These are phyloP conservation scores for Cladosporium sp. DNA, from an alignment of 2,329 filamentous ascomycete genomes.

Conservation along the genomic window DNA sequence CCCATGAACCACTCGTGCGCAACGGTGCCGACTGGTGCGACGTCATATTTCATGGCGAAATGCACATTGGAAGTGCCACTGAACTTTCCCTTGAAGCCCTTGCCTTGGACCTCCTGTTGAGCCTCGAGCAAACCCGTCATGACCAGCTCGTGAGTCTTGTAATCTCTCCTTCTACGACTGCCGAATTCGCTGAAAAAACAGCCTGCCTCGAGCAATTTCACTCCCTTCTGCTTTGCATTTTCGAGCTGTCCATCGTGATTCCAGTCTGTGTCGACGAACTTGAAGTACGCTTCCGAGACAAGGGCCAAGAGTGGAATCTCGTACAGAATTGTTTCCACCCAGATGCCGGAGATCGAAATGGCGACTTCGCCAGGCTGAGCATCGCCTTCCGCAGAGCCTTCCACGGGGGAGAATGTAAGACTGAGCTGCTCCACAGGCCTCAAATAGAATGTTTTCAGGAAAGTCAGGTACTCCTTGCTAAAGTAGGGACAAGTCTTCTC, in stretches of 20 bases:
- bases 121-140: slow-evolving; percentile 81
- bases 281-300: slow-evolving; percentile 95
- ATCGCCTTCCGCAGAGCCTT: slow-evolving; percentile 52
- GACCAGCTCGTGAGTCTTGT: slow-evolving; percentile 89
- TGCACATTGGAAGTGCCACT: slow-evolving; percentile 95
- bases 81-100: slow-evolving; percentile 66
- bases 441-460: slow-evolving; percentile 75
- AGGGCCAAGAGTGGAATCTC: slow-evolving; percentile 91
- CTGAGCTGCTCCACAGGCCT: slow-evolving; percentile 75
- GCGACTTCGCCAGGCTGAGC: slow-evolving; percentile 62
- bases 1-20: slow-evolving; percentile 99
- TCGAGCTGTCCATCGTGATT: slow-evolving; percentile 81
- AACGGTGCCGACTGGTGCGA: slow-evolving; percentile 80
- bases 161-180: slow-evolving; percentile 80
- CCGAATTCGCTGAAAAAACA: slow-evolving; percentile 94
- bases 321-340: slow-evolving; percentile 95
- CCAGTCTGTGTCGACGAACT: slow-evolving; percentile 93
- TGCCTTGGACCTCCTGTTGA: slow-evolving; percentile 59
- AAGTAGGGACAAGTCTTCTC: slow-evolving; percentile 76
- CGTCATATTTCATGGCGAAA: slow-evolving; percentile 85
- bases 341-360: slow-evolving; percentile 73
- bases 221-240: slow-evolving; percentile 75
- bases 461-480: slow-evolving; percentile 69
- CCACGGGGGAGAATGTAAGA: slow-evolving; percentile 56
- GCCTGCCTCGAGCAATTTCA: slow-evolving; percentile 69